Conservation (phyloP, 2,329 filamentous ascomycete species). For the Pseudogymnoascus sp. region DNA sequence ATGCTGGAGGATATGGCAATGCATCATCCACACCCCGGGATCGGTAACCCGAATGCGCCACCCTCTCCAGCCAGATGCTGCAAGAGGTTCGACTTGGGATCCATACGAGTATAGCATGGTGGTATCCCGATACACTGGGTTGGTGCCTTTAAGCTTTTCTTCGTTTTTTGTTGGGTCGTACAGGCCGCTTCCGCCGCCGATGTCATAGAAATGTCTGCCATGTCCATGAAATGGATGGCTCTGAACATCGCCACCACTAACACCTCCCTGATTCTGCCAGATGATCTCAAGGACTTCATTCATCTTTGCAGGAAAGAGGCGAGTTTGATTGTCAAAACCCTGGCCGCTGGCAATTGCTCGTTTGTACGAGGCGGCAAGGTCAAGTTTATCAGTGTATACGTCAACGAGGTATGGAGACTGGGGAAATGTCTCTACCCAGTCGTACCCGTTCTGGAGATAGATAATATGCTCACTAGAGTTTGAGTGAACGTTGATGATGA, state of each 20-base stretch:
- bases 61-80: slow-evolving; percentile 33
- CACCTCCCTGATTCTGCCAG: slow-evolving; percentile 25
- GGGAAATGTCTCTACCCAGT: slow-evolving; percentile 28
- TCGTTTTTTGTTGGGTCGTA: slow-evolving; percentile 36
- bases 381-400: slow-evolving; percentile 32
- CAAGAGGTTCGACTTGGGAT: too few species aligned
- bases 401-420: slow-evolving; percentile 36
- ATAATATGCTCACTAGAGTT: slow-evolving; percentile 16
- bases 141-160: slow-evolving; percentile 24
- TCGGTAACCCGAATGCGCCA: slow-evolving; percentile 41
- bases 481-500: slow-evolving; percentile 30
- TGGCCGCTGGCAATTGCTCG: too few species aligned
- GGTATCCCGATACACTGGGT: slow-evolving; percentile 28
- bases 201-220: slow-evolving; percentile 37
- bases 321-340: slow-evolving; percentile 13
- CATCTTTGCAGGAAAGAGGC: slow-evolving; percentile 32
- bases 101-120: slow-evolving; percentile 40
- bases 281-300: slow-evolving; percentile 36
- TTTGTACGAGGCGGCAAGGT: too few species aligned
- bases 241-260: slow-evolving; percentile 10
- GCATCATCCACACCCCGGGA: slow-evolving; percentile 42
- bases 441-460: slow-evolving; percentile 27
- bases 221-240: slow-evolving; percentile 32
- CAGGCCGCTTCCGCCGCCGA: slow-evolving; percentile 37
- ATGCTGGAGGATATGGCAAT: slow-evolving; percentile 42